Evolutionary conservation across 1,139 yeast species (phyloP).

Genomic region (Tardiomyces blankii): DNA sequence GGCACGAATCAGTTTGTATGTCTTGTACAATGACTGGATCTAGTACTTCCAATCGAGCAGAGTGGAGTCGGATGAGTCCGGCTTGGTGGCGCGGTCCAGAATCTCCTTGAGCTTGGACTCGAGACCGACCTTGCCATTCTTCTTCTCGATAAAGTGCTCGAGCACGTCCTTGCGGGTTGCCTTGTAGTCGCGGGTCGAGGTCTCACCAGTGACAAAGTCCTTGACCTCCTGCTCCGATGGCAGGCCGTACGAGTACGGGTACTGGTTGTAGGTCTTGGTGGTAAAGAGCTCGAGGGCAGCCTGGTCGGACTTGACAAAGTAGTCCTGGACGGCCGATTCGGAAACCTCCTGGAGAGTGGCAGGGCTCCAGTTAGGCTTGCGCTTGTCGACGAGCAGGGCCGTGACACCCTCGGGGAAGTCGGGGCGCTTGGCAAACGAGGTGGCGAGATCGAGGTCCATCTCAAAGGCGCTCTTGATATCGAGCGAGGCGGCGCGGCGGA

Average conservation of each 20-base stretch:
- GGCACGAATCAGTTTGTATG: too few species aligned
- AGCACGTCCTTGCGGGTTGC: slow-evolving; percentile 57
- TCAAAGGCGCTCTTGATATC: slow-evolving; percentile 58
- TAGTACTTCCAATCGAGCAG: slow-evolving; percentile 47
- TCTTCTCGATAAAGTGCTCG: slow-evolving; percentile 43
- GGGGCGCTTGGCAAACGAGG: slow-evolving; percentile 55
- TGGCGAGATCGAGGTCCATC: slow-evolving; percentile 68
- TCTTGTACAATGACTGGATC: too few species aligned
- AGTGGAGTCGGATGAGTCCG: slow-evolving; percentile 44
- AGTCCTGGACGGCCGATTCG: slow-evolving; percentile 16
- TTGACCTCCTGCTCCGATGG: slow-evolving; percentile 56
- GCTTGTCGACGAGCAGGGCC: slow-evolving; percentile 57
- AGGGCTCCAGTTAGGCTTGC: slow-evolving; percentile 46
- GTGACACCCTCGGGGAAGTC: slow-evolving; percentile 70
- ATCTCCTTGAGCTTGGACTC: slow-evolving; percentile 43
- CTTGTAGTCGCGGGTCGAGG: slow-evolving; percentile 50
- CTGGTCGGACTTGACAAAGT: slow-evolving; percentile 16
- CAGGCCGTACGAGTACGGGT: slow-evolving; percentile 73
- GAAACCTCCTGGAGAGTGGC: slow-evolving; percentile 25
- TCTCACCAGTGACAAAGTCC: slow-evolving; percentile 51
- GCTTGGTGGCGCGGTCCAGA: slow-evolving; percentile 50
- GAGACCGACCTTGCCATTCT: slow-evolving; percentile 53
- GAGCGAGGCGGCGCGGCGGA: slow-evolving; percentile 50
- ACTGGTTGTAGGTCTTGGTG: slow-evolving; percentile 43
- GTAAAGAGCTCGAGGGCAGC: slow-evolving; percentile 30